A percentile compares a stretch with the other conserved stretches of the same genome.
Evolutionary conservation across 139 green algal species (phyloP).

Genomic region (Chlorella sp.): DNA sequence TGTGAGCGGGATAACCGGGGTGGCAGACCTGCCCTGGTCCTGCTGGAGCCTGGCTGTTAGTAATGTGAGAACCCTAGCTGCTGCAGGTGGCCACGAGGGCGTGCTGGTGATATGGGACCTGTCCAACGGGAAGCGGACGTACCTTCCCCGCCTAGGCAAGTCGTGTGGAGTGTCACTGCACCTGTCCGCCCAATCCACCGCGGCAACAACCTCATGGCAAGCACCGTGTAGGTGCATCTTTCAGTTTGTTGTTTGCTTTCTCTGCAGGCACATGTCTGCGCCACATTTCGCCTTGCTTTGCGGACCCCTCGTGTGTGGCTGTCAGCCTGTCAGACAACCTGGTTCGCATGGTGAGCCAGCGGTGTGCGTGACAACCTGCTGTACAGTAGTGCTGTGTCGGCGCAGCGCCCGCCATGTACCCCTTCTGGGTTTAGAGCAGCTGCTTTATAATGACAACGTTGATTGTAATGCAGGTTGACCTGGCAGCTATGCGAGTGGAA

Average conservation of each 20-base stretch:
- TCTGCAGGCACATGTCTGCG: slow-evolving; percentile 1
- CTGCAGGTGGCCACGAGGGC: slow-evolving; percentile 1
- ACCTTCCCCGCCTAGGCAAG: slow-evolving; percentile 5
- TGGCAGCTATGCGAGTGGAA: background rate
- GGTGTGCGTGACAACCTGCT: no score
- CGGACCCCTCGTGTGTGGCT: background rate
- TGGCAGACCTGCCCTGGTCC: background rate
- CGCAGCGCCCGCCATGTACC: no score
- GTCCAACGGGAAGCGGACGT: background rate
- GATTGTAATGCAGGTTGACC: background rate
- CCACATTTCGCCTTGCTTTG: background rate
- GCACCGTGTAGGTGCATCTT: no score
- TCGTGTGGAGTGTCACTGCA: background rate
- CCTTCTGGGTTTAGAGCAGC: no score
- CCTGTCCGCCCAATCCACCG: no score
- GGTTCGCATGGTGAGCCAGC: background rate
- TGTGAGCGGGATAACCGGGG: background rate
- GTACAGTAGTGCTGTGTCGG: no score
- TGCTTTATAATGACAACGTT: background rate
- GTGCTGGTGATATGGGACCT: slow-evolving; percentile 18
- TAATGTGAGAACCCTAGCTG: background rate
- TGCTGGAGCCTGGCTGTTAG: no score
- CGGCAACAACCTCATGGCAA: no score
- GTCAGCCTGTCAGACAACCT: slow-evolving; percentile 10
- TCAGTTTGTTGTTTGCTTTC: no score